Evolutionary conservation across 495 filamentous ascomycete genomes (phyloP).

Genomic region (Tuber melanosporum): DNA sequence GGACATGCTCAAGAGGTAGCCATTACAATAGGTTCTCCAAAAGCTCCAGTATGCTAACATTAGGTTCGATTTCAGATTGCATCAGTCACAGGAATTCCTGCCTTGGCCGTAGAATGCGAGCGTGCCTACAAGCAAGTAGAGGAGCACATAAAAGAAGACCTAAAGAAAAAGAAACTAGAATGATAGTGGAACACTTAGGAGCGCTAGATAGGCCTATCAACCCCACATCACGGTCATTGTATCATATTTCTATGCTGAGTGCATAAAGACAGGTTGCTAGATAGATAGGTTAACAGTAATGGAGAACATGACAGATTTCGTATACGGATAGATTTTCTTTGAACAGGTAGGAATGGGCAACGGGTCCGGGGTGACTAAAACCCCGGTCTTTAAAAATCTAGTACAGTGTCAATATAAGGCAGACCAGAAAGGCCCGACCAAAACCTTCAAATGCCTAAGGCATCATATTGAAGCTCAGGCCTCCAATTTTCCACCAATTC

Average conservation of each 20-base stretch:
- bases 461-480: not conserved
- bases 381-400: not conserved
- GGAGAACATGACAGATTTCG: not conserved
- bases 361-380: not conserved
- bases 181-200: not conserved
- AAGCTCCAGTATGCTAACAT: conserved; percentile 48
- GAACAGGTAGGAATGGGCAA: not conserved
- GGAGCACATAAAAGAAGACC: conserved; percentile 50
- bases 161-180: conserved; percentile 1
- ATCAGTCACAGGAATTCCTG: conserved; percentile 65
- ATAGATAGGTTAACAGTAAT: not conserved
- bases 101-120: conserved; percentile 81
- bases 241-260: not conserved
- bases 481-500: not conserved
- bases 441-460: not conserved
- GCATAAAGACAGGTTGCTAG: not conserved
- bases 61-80: conserved; percentile 53
- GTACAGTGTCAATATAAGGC: not conserved
- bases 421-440: not conserved
- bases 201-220: not conserved
- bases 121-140: conserved; percentile 83
- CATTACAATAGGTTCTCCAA: not conserved
- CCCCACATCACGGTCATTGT: not conserved
- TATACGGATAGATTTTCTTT: not conserved
- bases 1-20: conserved; percentile 44